phyloP scores from a whole-genome alignment of 1,284 basidiomycete genomes.

The Apiotrichum porosum region DNA sequence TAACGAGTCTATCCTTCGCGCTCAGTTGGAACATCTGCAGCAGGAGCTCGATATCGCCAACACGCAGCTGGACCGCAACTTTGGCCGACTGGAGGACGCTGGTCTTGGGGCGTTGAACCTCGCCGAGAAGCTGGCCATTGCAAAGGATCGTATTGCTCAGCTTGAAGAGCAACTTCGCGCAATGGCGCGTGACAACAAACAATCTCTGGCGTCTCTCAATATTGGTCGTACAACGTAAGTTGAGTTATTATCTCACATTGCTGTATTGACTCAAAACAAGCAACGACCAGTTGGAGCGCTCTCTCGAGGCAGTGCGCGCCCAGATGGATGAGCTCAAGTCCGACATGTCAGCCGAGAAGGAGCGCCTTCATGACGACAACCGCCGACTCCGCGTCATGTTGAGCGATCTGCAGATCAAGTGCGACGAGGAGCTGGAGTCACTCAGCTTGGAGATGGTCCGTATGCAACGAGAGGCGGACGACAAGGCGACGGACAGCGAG shows the following conservation, averaged over 20 bases:
- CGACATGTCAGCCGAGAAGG: slow-evolving; percentile 26
- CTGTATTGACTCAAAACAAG: neutral
- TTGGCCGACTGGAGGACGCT: slow-evolving; percentile 48
- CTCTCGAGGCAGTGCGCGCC: slow-evolving; percentile 27
- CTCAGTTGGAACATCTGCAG: slow-evolving; percentile 49
- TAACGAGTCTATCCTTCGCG: slow-evolving; percentile 43
- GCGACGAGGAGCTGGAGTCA: slow-evolving; percentile 19
- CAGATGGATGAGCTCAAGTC: slow-evolving; percentile 31
- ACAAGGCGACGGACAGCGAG: neutral
- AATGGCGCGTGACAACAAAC: slow-evolving; percentile 26
- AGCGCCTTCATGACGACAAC: slow-evolving; percentile 31
- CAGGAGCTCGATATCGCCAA: slow-evolving; percentile 48
- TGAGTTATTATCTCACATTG: too few species aligned
- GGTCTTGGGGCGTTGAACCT: slow-evolving; percentile 46
- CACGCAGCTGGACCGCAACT: slow-evolving; percentile 50
- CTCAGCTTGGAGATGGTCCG: slow-evolving; percentile 5
- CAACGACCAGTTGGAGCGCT: slow-evolving; percentile 24
- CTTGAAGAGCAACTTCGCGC: slow-evolving; percentile 45
- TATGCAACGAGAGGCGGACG: slow-evolving; percentile 1
- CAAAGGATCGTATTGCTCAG: slow-evolving; percentile 37
- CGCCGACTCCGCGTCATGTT: slow-evolving; percentile 25
- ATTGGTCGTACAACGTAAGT: slow-evolving; percentile 6
- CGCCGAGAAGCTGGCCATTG: slow-evolving; percentile 47
- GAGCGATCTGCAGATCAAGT: slow-evolving; percentile 16
- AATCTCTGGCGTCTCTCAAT: slow-evolving; percentile 14